Evolutionary conservation across 2,329 filamentous ascomycete genomes (phyloP).

Genomic region (Hypoxylon sp.): DNA sequence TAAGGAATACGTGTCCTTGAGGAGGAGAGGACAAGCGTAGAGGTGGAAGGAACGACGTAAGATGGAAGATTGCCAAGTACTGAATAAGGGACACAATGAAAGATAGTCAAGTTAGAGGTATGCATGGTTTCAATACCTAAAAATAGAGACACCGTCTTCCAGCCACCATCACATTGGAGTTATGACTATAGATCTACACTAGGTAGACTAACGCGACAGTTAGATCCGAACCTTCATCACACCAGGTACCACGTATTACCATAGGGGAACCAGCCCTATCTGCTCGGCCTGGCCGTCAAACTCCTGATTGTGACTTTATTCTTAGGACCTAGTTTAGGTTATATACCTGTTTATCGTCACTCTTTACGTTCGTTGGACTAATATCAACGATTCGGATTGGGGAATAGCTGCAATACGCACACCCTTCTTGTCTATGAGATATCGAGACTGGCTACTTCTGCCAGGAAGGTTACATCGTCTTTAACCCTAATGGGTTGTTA

Average conservation of each 20-base stretch:
- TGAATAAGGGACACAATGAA: neutral
- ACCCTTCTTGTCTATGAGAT: too few relatives aligned
- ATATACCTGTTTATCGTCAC: too few relatives aligned
- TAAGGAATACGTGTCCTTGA: neutral
- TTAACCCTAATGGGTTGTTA: neutral
- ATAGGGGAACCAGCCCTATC: neutral
- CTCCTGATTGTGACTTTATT: too few relatives aligned
- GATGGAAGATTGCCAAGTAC: neutral
- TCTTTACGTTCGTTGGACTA: too few relatives aligned
- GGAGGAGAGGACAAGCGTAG: neutral
- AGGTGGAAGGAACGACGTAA: neutral
- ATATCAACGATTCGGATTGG: too few relatives aligned
- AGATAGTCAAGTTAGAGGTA: neutral
- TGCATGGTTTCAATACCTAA: neutral
- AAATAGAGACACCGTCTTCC: neutral
- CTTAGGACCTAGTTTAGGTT: too few relatives aligned
- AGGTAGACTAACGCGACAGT: neutral
- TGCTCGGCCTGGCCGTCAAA: neutral
- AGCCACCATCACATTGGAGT: neutral
- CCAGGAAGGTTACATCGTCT: too few relatives aligned
- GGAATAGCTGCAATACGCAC: too few relatives aligned
- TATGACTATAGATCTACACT: neutral
- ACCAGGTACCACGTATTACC: neutral
- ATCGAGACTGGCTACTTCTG: too few relatives aligned
- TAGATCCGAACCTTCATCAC: neutral